A percentile compares a stretch with the other conserved stretches of the same genome.
Conservation (phyloP, 2,329 filamentous ascomycete species). For the Xylaria sp. region DNA sequence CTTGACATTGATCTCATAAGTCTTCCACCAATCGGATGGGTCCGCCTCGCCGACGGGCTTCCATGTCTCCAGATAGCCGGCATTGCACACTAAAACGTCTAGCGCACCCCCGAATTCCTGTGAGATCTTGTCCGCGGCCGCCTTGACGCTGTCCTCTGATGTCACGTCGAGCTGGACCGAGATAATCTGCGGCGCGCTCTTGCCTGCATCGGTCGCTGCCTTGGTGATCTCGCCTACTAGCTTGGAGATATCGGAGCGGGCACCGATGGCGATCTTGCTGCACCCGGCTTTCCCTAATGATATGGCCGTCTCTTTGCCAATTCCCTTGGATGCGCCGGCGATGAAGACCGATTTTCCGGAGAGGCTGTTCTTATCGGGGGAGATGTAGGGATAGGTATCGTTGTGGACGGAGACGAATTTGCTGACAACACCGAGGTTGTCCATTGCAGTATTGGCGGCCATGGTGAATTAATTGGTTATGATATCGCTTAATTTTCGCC, state of each 20-base stretch:
- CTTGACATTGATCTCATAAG: constrained; percentile 47
- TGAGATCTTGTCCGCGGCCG: constrained; percentile 46
- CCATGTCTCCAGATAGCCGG: constrained; percentile 52
- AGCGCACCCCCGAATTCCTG: constrained; percentile 45
- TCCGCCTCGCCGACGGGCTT: constrained; percentile 41
- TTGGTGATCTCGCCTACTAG: constrained; percentile 53
- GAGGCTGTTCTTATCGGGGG: constrained; percentile 40
- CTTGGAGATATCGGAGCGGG: constrained; percentile 58
- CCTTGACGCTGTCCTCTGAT: constrained; percentile 49
- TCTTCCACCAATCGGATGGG: constrained; percentile 45
- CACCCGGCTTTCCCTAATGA: constrained; percentile 62
- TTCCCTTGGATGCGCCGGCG: constrained; percentile 61
- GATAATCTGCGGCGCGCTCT: constrained; percentile 46
- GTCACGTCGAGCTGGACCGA: constrained; percentile 50
- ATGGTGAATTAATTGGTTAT: constrained; percentile 27
- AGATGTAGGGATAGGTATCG: constrained; percentile 51
- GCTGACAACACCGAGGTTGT: constrained; percentile 20
- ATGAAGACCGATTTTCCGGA: constrained; percentile 55
- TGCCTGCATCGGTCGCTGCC: constrained; percentile 47
- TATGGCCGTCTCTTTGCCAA: constrained; percentile 60
- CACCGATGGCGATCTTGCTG: constrained; percentile 60
- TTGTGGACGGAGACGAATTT: constrained; percentile 39
- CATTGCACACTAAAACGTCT: constrained; percentile 55
- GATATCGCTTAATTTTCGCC: neutral
- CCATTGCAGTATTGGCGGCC: constrained; percentile 19